phyloP scores from a whole-genome alignment of 148 eudicot genomes.

The Oxyria digyna region DNA sequence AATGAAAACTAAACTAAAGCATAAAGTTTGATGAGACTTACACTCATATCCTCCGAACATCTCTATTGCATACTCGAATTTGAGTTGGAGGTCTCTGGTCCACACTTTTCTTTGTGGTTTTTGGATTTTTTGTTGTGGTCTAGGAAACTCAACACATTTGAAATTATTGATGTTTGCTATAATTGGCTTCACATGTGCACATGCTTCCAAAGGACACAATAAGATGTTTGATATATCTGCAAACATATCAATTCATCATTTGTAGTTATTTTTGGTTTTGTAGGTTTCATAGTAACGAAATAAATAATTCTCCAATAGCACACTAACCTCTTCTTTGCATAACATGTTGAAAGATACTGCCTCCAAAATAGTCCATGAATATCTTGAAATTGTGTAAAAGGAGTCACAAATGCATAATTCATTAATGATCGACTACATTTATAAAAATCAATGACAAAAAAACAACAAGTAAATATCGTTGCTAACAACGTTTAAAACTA shows the following conservation, averaged over 20 bases:
- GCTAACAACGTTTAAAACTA: too few species aligned
- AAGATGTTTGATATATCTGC: neutral
- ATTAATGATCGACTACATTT: neutral
- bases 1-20: neutral
- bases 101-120: neutral
- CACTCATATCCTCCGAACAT: neutral
- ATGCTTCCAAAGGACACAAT: neutral
- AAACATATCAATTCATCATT: neutral
- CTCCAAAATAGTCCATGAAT: neutral
- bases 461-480: neutral
- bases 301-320: neutral
- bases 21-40: neutral
- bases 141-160: neutral
- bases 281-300: neutral
- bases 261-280: neutral
- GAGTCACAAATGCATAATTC: neutral
- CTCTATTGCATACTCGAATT: neutral
- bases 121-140: neutral
- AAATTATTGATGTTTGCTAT: neutral
- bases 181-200: neutral
- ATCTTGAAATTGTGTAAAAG: neutral
- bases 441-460: neutral
- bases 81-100: neutral
- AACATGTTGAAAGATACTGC: neutral
- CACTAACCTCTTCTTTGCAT: neutral